These are phyloP conservation scores for Serendipita sp. DNA, from an alignment of 768 basidiomycete genomes.

Conservation along the genomic window DNA sequence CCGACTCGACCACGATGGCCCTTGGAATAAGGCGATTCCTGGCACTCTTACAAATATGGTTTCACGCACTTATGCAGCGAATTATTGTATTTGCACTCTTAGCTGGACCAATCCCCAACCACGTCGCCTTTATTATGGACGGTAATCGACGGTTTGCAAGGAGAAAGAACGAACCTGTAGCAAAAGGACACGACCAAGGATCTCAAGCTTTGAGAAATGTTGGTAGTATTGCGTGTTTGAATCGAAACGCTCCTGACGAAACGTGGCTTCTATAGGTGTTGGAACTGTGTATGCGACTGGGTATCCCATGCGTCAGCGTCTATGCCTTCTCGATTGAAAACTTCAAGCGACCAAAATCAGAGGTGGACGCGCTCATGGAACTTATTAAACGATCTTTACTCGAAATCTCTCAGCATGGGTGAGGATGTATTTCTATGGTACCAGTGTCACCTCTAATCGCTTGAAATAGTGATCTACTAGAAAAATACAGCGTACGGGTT, in stretches of 20 bases:
- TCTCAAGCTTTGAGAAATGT: conserved; percentile 69
- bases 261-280: conserved; percentile 38
- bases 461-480: conserved; percentile 48
- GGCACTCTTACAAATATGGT: neutral
- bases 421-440: conserved; percentile 16
- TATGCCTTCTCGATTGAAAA: conserved; percentile 99
- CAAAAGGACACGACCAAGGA: conserved; percentile 71
- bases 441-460: neutral
- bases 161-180: conserved; percentile 38
- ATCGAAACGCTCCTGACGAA: neutral
- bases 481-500: conserved; percentile 68
- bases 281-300: conserved; percentile 68
- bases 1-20: neutral
- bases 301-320: conserved; percentile 71
- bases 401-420: conserved; percentile 75
- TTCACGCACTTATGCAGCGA: conserved; percentile 17
- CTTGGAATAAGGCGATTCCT: neutral
- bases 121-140: conserved; percentile 70
- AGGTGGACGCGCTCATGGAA: conserved; percentile 79
- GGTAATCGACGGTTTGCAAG: conserved; percentile 31
- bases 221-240: conserved; percentile 15
- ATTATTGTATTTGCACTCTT: conserved; percentile 51
- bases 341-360: conserved; percentile 72
- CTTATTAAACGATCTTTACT: conserved; percentile 61
- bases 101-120: conserved; percentile 70